Evolutionary conservation across 2,329 filamentous ascomycete genomes (phyloP).

Genomic region (Ceratocystis ficicola): DNA sequence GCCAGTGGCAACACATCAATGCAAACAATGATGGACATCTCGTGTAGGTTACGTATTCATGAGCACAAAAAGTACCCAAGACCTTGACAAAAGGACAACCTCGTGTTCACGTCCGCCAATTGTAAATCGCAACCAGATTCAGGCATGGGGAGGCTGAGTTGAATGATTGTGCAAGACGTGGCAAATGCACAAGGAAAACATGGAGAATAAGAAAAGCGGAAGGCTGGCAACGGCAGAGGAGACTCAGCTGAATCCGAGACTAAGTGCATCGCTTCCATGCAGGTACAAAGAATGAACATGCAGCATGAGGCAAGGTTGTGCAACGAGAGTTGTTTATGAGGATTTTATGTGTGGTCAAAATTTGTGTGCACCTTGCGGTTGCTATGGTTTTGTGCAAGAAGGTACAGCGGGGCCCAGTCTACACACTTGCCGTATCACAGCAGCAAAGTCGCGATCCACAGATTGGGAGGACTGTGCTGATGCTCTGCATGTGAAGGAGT

Average conservation of each 20-base stretch:
- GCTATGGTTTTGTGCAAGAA: constrained; percentile 7
- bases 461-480: constrained; percentile 1
- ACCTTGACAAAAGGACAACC: not conserved
- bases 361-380: not conserved
- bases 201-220: not conserved
- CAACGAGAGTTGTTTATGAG: not conserved
- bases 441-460: constrained; percentile 5
- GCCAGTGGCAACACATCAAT: too few species aligned
- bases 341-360: not conserved
- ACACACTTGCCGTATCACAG: not conserved
- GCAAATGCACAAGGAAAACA: not conserved
- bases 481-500: not conserved
- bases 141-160: not conserved
- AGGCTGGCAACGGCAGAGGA: not conserved
- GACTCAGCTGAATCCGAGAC: constrained; percentile 8
- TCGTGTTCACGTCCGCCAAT: not conserved
- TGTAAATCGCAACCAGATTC: not conserved
- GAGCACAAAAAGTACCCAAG: not conserved
- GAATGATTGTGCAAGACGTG: not conserved
- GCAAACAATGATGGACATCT: not conserved
- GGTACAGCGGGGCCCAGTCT: not conserved
- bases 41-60: not conserved
- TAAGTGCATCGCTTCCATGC: constrained; percentile 6
- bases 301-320: not conserved
- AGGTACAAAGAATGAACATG: not conserved